Evolutionary conservation across 768 basidiomycete species (phyloP), one percentile per base, ranked within the genome.

Genomic region (Obba rivulosa): DNA sequence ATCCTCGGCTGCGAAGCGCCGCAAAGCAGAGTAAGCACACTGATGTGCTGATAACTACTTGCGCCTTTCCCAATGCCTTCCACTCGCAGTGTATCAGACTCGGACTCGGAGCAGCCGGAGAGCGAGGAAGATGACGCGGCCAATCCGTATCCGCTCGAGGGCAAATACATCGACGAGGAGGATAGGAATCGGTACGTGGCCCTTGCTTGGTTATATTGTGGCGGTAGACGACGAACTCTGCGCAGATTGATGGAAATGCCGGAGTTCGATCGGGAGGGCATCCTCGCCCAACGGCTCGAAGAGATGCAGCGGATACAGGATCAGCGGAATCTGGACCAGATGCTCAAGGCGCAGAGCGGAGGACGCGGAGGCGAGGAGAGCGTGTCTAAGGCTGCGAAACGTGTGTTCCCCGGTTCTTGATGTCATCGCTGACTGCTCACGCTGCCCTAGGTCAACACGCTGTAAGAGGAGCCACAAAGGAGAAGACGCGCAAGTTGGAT

Each of bases 201-300:
- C 34, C 41, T 39, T 39, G 46, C 42, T 56, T 21, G 45, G 23
- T 28, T 38, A 45, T 21, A 2, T 28, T 3, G 39, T 39, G 28
- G 13, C 7, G 28, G 7, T 24, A 23, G 7, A 13, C 28, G 28
- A 13, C 13, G 28, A 31, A 5, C 28, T 7, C 17, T 39, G 34
- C 21, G 8, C 62, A 97, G 94, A 45, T 72, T 98, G 25, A 70
- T 91, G 59, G 65, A 72, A 20, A 74, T 95, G 78, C 77, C 85
- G 34, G 95, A 98, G 67, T 77, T 96, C 57, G 86, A 93, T 51
- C 82, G 95, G 46, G 95, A 98, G 66, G 81, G 80, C 28, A 86
- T 92, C 43, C 74, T 98, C 18, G 86, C 88, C 0, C 73, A 80
- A 51, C 83, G 95, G 8, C 70, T 79, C 28, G 93, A 93, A 51